Percentiles rank a stretch among this genome's conserved stretches.
These are phyloP conservation scores for Geosiphon pyriformis DNA, from an alignment of 192 early-diverging fungal species.

Conservation along the genomic window DNA sequence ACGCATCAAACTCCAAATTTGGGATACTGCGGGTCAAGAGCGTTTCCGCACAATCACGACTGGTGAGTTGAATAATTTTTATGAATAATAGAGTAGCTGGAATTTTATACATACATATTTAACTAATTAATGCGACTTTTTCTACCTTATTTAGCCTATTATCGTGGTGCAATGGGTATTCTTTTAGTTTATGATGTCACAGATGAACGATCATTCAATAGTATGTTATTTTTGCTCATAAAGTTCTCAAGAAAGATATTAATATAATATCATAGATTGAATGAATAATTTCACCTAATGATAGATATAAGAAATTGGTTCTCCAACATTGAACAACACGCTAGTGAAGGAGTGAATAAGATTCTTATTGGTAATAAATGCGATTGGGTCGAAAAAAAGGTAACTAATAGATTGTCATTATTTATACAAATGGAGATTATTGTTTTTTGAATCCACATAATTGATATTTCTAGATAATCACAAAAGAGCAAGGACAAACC, in stretches of 20 bases:
- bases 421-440: not conserved
- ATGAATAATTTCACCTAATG: too few species aligned
- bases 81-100: too few species aligned
- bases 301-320: constrained; percentile 99
- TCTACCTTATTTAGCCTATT: constrained; percentile 71
- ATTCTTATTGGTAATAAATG: constrained; percentile 99
- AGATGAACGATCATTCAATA: constrained; percentile 96
- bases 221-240: constrained; percentile 38
- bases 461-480: constrained; percentile 64
- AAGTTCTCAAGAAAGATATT: not conserved
- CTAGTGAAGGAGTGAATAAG: constrained; percentile 97
- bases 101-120: too few species aligned
- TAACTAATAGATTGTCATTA: constrained; percentile 29
- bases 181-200: constrained; percentile 97
- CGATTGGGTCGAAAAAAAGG: constrained; percentile 94
- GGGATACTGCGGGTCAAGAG: constrained; percentile 99
- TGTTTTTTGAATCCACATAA: not conserved
- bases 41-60: constrained; percentile 99
- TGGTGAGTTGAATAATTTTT: constrained; percentile 53
- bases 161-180: constrained; percentile 99
- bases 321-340: constrained; percentile 98
- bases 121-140: not conserved
- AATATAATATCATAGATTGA: too few species aligned
- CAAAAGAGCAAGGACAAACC: constrained; percentile 93
- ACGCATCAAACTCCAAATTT: constrained; percentile 99